A percentile compares a stretch with the other conserved stretches of the same genome.
Evolutionary conservation across 2,329 filamentous ascomycete genomes (phyloP).

Genomic region (Aspergillus sp.): DNA sequence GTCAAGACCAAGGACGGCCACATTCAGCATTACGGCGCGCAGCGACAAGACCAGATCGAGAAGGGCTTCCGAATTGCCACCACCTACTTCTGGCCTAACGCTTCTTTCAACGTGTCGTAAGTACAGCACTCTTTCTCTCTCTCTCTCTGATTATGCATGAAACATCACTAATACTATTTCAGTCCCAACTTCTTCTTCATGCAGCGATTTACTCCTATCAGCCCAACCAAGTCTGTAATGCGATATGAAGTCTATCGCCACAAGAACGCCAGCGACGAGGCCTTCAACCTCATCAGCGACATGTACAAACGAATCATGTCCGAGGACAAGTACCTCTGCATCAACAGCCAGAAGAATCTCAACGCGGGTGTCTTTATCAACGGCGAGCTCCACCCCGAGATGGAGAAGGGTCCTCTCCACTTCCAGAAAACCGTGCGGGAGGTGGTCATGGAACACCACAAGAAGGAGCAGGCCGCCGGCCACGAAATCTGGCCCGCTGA

Average conservation of each 20-base stretch:
- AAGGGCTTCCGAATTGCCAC: conserved; percentile 35
- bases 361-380: conserved; percentile 56
- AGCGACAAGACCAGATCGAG: conserved; percentile 41
- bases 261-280: conserved; percentile 50
- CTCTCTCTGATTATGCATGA: conserved; percentile 5
- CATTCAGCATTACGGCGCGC: conserved; percentile 45
- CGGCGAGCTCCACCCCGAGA: conserved; percentile 54
- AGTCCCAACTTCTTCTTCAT: conserved; percentile 57
- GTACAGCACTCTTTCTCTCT: conserved; percentile 11
- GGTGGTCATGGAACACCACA: conserved; percentile 40
- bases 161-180: conserved; percentile 15
- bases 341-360: conserved; percentile 54
- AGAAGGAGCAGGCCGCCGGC: conserved; percentile 38
- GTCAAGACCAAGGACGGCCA: conserved; percentile 43
- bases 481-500: conserved; percentile 46
- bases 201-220: conserved; percentile 52
- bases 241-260: conserved; percentile 57
- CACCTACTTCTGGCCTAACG: conserved; percentile 21
- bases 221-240: conserved; percentile 47
- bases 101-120: conserved; percentile 19
- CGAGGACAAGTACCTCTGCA: conserved; percentile 57
- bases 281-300: conserved; percentile 50
- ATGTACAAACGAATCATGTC: conserved; percentile 58
- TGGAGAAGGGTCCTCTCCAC: conserved; percentile 52
- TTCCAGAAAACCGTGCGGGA: conserved; percentile 49